Base-by-base conservation (phyloP, 805 yeast species). In the baker's yeast (Saccharomyces cerevisiae) region DNA sequence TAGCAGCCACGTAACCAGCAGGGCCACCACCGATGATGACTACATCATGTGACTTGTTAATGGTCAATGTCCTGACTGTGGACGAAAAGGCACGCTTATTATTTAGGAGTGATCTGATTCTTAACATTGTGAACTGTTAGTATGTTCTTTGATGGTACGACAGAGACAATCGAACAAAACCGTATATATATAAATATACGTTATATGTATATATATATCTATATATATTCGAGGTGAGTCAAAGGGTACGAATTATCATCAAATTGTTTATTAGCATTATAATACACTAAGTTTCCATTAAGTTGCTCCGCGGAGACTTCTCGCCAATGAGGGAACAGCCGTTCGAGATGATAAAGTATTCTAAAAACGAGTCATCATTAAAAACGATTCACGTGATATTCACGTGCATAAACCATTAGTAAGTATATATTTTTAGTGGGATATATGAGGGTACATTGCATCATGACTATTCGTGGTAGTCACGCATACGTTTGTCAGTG, bases 21-120 rank as follows among this genome's bases (percentile, higher is more conserved):
- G 99, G 99, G 56, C 99, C 99, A 66, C 97, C 98, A 63, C 99
- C 99, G 68, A 94, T 87, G 64, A 94, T 89, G 53, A 92, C 96
- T 53, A 94, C 82, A 68, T 94, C 98, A 70, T 89, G 94, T 68
- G 85, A 84, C 65, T 76, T 64, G 8, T 36, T 36, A 17, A 36
- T 21, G 22, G 43, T 36, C 24, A 36, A 17, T 17, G 43, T 17
- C 43, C 43, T 17, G 24, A 36, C 43, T 21, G 43, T 36, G 11
- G 43, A 36, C 11, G 43, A 36, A 36, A 36, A 36, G 43, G 43
- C 43, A 36, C 43, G 43, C 17, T 17, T 36, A 17, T 17, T 36
- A 36, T 36, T 36, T 21, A 21, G 11, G 17, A 36, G 43, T 36
- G 43, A 36, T 36, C 43, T 36, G 24, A 36, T 36, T 36, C 43